These are phyloP conservation scores for Sporothrix dimorphospora DNA, from an alignment of 2,329 filamentous ascomycete species.

Conservation along the genomic window DNA sequence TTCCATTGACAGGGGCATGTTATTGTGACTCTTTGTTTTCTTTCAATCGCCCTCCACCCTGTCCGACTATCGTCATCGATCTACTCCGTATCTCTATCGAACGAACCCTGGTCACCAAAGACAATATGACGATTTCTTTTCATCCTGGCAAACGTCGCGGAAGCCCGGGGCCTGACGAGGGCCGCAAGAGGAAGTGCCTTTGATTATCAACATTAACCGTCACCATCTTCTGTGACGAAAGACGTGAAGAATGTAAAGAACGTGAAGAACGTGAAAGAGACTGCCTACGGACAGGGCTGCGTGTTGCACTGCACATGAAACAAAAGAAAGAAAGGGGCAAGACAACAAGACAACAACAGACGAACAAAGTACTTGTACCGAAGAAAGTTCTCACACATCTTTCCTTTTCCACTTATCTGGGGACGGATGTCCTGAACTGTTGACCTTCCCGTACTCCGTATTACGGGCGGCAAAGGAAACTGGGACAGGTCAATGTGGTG, in stretches of 20 bases:
- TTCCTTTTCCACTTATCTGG: background rate
- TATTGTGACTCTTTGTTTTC: background rate
- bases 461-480: background rate
- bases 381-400: conserved; percentile 1
- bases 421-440: background rate
- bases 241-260: background rate
- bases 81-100: background rate
- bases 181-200: background rate
- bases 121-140: background rate
- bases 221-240: background rate
- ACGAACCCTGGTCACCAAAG: background rate
- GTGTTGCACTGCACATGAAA: conserved; percentile 5
- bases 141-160: background rate
- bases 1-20: background rate
- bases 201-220: background rate
- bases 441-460: background rate
- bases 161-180: background rate
- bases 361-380: background rate
- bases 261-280: background rate
- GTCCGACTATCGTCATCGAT: background rate
- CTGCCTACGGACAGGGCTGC: background rate
- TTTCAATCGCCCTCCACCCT: background rate
- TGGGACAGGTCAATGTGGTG: background rate
- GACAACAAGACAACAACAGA: background rate
- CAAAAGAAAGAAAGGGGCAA: background rate